Evolutionary conservation across 176 grass and related monocot genomes (phyloP).

Genomic region (Zizania latifolia): DNA sequence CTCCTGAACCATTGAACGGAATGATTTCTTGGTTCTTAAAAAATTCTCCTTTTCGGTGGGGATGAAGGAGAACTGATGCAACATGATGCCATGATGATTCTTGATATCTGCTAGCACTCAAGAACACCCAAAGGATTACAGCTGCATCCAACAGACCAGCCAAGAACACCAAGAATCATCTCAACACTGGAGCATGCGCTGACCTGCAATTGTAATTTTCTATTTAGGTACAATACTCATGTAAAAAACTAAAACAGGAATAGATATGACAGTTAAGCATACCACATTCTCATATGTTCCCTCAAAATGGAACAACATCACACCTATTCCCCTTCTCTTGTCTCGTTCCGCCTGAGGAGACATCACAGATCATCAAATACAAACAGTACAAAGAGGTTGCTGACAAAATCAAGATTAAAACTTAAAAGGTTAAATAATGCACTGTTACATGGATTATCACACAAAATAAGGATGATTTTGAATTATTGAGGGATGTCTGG

Average conservation of each 20-base stretch:
- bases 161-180: conserved; percentile 65
- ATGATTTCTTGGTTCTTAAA: conserved; percentile 17
- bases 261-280: conserved; percentile 17
- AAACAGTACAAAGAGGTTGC: not conserved
- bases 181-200: conserved; percentile 59
- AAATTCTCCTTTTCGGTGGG: conserved; percentile 15
- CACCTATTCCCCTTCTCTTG: conserved; percentile 66
- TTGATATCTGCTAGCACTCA: conserved; percentile 41
- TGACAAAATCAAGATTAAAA: not conserved
- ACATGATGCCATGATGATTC: no score
- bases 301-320: conserved; percentile 78
- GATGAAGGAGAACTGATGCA: not conserved
- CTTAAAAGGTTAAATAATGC: not conserved
- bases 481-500: conserved; percentile 1
- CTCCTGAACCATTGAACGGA: not conserved
- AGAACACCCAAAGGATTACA: conserved; percentile 49
- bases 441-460: not conserved
- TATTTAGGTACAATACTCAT: conserved; percentile 20
- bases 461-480: not conserved
- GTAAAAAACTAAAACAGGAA: conserved; percentile 5
- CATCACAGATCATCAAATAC: not conserved
- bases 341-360: conserved; percentile 71
- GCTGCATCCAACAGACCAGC: conserved; percentile 88
- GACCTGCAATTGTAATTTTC: conserved; percentile 43
- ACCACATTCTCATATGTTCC: conserved; percentile 76